Evolutionary conservation across 2,329 filamentous ascomycete genomes (phyloP).

Genomic region (Magnaporthiopsis poae): DNA sequence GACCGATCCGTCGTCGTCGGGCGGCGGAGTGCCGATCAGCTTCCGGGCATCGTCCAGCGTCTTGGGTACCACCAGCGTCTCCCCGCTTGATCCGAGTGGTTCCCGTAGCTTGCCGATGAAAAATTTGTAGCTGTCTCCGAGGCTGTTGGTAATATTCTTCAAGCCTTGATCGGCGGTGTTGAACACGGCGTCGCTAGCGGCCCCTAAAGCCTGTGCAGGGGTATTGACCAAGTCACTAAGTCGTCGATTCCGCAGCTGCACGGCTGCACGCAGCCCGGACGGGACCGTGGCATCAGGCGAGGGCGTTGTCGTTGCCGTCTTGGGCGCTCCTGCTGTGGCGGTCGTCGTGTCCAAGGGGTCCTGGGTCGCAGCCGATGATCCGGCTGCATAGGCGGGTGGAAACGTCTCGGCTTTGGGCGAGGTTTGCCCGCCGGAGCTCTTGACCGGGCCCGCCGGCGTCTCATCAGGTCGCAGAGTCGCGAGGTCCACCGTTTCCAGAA

Average conservation of each 20-base stretch:
- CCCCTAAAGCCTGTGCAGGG: slow-evolving; percentile 70
- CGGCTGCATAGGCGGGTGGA: slow-evolving; percentile 42
- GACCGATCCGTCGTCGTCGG: slow-evolving; percentile 50
- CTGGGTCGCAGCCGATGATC: slow-evolving; percentile 25
- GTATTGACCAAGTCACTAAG: slow-evolving; percentile 80
- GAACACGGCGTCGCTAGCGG: slow-evolving; percentile 73
- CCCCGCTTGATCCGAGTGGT: slow-evolving; percentile 23
- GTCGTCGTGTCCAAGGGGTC: slow-evolving; percentile 24
- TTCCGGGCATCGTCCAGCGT: slow-evolving; percentile 88
- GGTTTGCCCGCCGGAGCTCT: slow-evolving; percentile 38
- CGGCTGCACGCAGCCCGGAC: slow-evolving; percentile 30
- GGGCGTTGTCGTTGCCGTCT: slow-evolving; percentile 25
- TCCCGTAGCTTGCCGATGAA: slow-evolving; percentile 81
- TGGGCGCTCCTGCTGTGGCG: slow-evolving; percentile 24
- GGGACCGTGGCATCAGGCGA: slow-evolving; percentile 23
- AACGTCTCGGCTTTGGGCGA: slow-evolving; percentile 45
- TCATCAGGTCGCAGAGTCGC: slow-evolving; percentile 79
- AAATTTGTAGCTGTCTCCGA: slow-evolving; percentile 90
- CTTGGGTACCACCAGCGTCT: slow-evolving; percentile 57
- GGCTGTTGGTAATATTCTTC: slow-evolving; percentile 80
- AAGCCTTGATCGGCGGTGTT: slow-evolving; percentile 83
- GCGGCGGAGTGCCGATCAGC: slow-evolving; percentile 65
- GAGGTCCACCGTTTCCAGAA: slow-evolving; percentile 88
- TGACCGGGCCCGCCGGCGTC: slow-evolving; percentile 55
- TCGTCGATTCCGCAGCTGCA: slow-evolving; percentile 56